Base-by-base conservation (phyloP, 1,139 yeast genomes). In the Blastobotrys buckinghamii region DNA sequence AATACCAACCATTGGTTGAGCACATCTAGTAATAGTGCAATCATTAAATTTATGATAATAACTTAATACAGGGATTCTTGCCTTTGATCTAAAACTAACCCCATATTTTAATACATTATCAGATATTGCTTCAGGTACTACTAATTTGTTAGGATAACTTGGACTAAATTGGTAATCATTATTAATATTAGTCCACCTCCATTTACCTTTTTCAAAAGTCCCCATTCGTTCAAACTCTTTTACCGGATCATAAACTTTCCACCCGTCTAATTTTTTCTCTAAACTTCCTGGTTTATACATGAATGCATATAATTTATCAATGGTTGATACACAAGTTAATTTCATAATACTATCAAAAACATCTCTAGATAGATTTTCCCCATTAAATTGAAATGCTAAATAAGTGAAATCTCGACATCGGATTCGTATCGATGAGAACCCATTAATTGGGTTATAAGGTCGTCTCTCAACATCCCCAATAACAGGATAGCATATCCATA, bases 401-500 rank as follows among this genome's bases (percentile, higher is more conserved):
- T 78, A 85, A n/a, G 92, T 84, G 66, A 88, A 92, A 64, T 92
- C 97, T 55, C 88, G 81, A 61, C 97, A 87, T 41, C 81, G 77
- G 13, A 92, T 66, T 43, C 95, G 77, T 44, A 92, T 71, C 36
- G 58, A 56, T 35, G 47, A 78, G 70, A 2, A 81, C 71, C 26
- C 84, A 81, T 54, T 78, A 60, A 53, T 42, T 2, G 50, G 36
- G 29, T 48, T 53, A 38, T 47, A 55, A 42, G 59, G 59, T 29
- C 81, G 74, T 55, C 84, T 79, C 54, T 78, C 77, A 2, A 86
- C 81, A 49, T 76, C 71, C 42, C 81, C 84, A 42, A 90, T 82
- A 57, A 90, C 79, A 0, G 97, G 97, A 65, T 90, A 92, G 52
- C 96, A 85, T 33, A 89, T 77, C 98, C 98, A 92, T 20, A 88